Conservation (phyloP, 148 eudicot genomes). For the Camellia japonica region DNA sequence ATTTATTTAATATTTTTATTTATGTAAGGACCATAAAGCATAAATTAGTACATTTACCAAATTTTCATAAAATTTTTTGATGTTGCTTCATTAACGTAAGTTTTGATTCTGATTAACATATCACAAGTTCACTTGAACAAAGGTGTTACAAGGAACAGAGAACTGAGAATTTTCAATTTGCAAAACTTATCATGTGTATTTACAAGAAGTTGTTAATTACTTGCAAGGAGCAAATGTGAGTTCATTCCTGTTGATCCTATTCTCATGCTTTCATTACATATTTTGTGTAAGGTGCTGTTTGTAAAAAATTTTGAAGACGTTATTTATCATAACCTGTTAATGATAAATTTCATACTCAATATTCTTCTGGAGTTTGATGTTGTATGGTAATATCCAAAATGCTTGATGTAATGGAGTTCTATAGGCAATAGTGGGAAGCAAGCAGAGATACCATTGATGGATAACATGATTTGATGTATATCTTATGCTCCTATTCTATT, state of each 20-base stretch:
- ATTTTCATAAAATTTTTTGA: not conserved
- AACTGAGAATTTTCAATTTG: slow-evolving; percentile 56
- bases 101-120: slow-evolving; percentile 45
- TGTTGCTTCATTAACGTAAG: slow-evolving; percentile 4
- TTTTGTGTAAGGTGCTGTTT: not conserved
- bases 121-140: slow-evolving; percentile 78
- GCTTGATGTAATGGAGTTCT: too few relatives aligned
- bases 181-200: slow-evolving; percentile 68
- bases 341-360: too few relatives aligned
- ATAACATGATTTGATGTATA: too few relatives aligned
- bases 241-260: slow-evolving; percentile 14
- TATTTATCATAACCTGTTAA: not conserved
- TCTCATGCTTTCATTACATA: not conserved
- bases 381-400: too few relatives aligned
- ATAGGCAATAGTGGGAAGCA: too few relatives aligned
- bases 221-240: slow-evolving; percentile 96
- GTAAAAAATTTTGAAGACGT: not conserved
- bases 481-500: too few relatives aligned
- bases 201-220: slow-evolving; percentile 73
- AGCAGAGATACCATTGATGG: too few relatives aligned
- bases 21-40: not conserved
- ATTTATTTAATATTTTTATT: not conserved
- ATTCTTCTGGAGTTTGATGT: too few relatives aligned
- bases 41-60: not conserved
- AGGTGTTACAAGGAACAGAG: slow-evolving; percentile 89